phyloP scores from a whole-genome alignment of 768 basidiomycete genomes.

The Postia placenta region DNA sequence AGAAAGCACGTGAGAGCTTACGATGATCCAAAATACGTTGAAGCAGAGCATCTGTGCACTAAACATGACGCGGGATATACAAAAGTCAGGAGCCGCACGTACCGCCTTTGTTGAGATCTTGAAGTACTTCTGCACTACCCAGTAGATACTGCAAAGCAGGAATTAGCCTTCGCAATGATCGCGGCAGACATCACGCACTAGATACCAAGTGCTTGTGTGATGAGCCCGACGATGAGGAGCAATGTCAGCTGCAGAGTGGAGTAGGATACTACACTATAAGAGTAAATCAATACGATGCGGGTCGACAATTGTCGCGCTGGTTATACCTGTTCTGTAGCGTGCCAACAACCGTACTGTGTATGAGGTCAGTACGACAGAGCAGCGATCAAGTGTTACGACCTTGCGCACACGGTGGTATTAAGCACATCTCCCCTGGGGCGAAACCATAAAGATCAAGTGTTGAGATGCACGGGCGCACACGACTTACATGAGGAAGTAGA shows the following conservation, averaged over 20 bases:
- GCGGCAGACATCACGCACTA: conserved; percentile 40
- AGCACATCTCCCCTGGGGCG: conserved; percentile 60
- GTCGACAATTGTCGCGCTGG: not conserved
- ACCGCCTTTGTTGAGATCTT: conserved; percentile 60
- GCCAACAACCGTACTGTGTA: conserved; percentile 55
- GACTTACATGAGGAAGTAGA: conserved; percentile 70
- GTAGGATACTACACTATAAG: conserved; percentile 55
- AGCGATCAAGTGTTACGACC: not conserved
- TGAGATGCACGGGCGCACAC: no score
- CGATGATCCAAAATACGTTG: conserved; percentile 69
- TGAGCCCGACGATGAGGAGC: conserved; percentile 60
- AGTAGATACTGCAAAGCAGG: conserved; percentile 41
- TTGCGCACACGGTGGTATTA: conserved; percentile 63
- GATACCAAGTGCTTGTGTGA: conserved; percentile 59
- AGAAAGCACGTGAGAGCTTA: conserved; percentile 20
- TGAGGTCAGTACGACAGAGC: not conserved
- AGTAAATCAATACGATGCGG: not conserved
- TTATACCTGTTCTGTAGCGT: conserved; percentile 65
- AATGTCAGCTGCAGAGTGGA: conserved; percentile 68
- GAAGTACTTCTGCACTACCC: conserved; percentile 63
- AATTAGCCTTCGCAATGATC: not conserved
- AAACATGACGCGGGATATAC: no score
- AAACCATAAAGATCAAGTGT: no score
- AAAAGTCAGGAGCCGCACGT: conserved; percentile 14
- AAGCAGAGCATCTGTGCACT: conserved; percentile 69